phyloP scores from a whole-genome alignment of 352 stramenopile species.

The Globisporangium barbulae region DNA sequence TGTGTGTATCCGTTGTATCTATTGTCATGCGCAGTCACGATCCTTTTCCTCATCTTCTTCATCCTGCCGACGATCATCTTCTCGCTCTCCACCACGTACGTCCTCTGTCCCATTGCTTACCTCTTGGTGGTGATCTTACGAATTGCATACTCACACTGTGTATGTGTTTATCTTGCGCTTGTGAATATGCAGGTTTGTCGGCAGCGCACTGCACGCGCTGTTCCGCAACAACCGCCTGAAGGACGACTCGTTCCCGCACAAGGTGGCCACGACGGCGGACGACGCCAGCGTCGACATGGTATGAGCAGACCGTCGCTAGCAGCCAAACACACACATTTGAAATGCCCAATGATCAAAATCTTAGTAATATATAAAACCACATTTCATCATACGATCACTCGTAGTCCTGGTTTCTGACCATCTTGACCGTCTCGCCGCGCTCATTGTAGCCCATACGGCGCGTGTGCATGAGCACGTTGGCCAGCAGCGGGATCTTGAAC shows the following conservation, averaged over 20 bases:
- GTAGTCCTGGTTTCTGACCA: slow-evolving; percentile 23
- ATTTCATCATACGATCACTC: background rate
- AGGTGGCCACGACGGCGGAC: slow-evolving; percentile 16
- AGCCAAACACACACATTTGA: background rate
- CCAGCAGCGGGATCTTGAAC: slow-evolving; percentile 85
- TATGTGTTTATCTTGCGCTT: background rate
- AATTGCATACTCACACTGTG: background rate
- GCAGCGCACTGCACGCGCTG: slow-evolving; percentile 45
- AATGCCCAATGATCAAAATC: background rate
- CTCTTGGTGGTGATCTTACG: background rate
- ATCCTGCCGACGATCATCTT: slow-evolving; percentile 69
- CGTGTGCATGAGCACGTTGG: slow-evolving; percentile 82
- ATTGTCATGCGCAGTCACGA: slow-evolving; percentile 36
- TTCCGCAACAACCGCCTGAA: slow-evolving; percentile 69
- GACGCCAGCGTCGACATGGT: slow-evolving; percentile 35
- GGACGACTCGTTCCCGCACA: slow-evolving; percentile 42
- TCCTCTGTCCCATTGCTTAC: background rate
- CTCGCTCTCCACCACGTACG: slow-evolving; percentile 60
- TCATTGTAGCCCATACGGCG: slow-evolving; percentile 84
- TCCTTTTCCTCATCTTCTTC: slow-evolving; percentile 74
- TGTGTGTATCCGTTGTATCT: background rate
- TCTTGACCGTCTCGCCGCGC: slow-evolving; percentile 68
- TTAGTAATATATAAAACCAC: slow-evolving; percentile 14
- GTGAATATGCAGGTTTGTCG: slow-evolving; percentile 25
- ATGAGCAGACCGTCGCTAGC: slow-evolving; percentile 15